Evolutionary conservation across 805 yeast species (phyloP).

Genomic region (Zygosaccharomyces gambellarensis): DNA sequence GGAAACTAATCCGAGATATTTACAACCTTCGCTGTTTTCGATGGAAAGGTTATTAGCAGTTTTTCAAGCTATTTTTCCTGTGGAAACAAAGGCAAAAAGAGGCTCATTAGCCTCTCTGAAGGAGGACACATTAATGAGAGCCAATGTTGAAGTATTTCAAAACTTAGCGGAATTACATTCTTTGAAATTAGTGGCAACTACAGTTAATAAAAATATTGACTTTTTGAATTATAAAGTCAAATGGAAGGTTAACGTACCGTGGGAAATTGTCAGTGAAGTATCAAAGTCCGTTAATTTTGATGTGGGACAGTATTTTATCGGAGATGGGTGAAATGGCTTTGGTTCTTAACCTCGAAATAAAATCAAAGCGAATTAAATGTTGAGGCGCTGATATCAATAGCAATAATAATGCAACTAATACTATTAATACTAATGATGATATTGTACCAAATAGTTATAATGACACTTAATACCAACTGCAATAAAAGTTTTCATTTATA

Average conservation of each 20-base stretch:
- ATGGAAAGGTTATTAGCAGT: slow-evolving; percentile 79
- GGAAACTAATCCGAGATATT: slow-evolving; percentile 53
- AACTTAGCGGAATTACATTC: slow-evolving; percentile 58
- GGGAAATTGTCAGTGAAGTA: slow-evolving; percentile 56
- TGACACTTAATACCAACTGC: not conserved
- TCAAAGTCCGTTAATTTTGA: slow-evolving; percentile 64
- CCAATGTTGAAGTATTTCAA: slow-evolving; percentile 47
- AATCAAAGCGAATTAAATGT: not conserved
- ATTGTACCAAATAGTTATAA: not conserved
- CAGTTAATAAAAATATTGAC: slow-evolving; percentile 43
- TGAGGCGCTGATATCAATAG: not conserved
- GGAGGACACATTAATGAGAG: slow-evolving; percentile 28
- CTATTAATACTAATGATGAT: not conserved
- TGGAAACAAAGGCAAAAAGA: slow-evolving; percentile 28
- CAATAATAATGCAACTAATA: not conserved
- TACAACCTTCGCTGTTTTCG: slow-evolving; percentile 70
- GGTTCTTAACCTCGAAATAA: not conserved
- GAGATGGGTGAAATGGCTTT: slow-evolving; percentile 1
- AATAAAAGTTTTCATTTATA: not conserved
- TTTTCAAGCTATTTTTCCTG: slow-evolving; percentile 59
- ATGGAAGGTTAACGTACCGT: slow-evolving; percentile 75
- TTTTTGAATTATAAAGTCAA: slow-evolving; percentile 61
- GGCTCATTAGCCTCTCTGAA: slow-evolving; percentile 22
- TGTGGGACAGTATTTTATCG: slow-evolving; percentile 51
- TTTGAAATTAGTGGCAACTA: slow-evolving; percentile 45